A percentile compares a stretch with the other conserved stretches of the same genome.
Evolutionary conservation across 1,284 basidiomycete species (phyloP).

Genomic region (Peniophora sp.): DNA sequence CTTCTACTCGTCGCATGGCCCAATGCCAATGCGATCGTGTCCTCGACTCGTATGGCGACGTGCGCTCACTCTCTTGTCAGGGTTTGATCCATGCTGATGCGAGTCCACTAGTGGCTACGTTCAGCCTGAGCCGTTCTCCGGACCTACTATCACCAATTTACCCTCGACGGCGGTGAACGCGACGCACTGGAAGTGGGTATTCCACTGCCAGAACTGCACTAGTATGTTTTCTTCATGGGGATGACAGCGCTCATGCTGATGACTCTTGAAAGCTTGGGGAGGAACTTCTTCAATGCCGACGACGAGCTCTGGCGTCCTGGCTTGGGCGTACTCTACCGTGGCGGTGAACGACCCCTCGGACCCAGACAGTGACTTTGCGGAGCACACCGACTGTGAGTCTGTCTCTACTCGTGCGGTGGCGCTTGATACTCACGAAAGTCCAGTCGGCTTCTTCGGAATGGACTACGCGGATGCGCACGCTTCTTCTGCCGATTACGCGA

Average conservation of each 20-base stretch:
- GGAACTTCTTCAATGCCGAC: conserved; percentile 27
- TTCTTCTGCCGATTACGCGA: conserved; percentile 32
- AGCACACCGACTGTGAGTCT: conserved; percentile 37
- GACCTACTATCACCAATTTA: conserved; percentile 21
- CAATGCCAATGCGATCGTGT: conserved; percentile 41
- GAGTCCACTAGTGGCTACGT: conserved; percentile 30
- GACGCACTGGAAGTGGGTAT: conserved; percentile 27
- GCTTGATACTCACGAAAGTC: background rate
- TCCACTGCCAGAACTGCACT: conserved; percentile 27
- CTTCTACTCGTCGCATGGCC: conserved; percentile 54
- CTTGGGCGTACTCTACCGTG: conserved; percentile 41
- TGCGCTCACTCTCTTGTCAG: conserved; percentile 20
- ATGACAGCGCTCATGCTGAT: background rate
- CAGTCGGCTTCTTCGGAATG: conserved; percentile 54
- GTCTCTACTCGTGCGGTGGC: background rate
- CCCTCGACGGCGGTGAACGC: conserved; percentile 22
- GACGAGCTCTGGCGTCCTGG: conserved; percentile 34
- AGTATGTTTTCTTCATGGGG: conserved; percentile 11
- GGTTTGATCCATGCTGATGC: background rate
- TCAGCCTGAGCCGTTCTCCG: conserved; percentile 30
- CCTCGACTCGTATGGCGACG: conserved; percentile 44
- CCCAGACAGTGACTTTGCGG: conserved; percentile 28
- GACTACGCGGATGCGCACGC: conserved; percentile 38
- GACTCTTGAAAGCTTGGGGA: conserved; percentile 15
- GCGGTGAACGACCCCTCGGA: conserved; percentile 28